Conservation (phyloP, 805 yeast species). For the Pichia sporocuriosa region DNA sequence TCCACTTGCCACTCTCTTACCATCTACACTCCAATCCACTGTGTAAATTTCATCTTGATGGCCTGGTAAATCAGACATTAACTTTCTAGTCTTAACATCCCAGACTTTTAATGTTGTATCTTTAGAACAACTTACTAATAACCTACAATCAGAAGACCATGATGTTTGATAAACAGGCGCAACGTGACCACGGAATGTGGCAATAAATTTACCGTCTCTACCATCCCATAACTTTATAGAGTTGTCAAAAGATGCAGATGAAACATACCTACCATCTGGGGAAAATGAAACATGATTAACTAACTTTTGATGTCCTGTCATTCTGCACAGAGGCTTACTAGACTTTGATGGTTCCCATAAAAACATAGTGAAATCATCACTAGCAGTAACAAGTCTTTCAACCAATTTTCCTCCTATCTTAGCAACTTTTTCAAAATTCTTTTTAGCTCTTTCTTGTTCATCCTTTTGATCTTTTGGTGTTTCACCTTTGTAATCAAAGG, state of each 20-base stretch:
- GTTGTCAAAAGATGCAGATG: conserved; percentile 92
- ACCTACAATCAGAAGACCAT: conserved; percentile 92
- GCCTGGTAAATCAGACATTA: conserved; percentile 88
- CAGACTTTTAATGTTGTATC: conserved; percentile 95
- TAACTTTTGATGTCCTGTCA: conserved; percentile 96
- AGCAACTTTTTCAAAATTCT: conserved; percentile 57
- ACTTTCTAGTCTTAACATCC: conserved; percentile 83
- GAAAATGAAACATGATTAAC: conserved; percentile 94
- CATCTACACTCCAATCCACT: conserved; percentile 97
- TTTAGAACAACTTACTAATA: conserved; percentile 88
- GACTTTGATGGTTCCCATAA: conserved; percentile 87
- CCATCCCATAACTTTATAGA: conserved; percentile 97
- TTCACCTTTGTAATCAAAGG: conserved; percentile 67
- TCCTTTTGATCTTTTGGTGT: conserved; percentile 39
- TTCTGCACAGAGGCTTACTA: conserved; percentile 78
- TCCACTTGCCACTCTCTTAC: conserved; percentile 90
- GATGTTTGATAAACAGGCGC: conserved; percentile 97
- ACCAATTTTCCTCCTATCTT: conserved; percentile 44
- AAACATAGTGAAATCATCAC: conserved; percentile 97
- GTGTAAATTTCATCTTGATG: conserved; percentile 94
- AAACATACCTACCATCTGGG: conserved; percentile 88
- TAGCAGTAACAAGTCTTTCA: conserved; percentile 88
- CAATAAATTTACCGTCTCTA: conserved; percentile 76
- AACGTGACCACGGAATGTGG: conserved; percentile 94
- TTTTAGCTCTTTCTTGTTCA: conserved; percentile 47